Base-by-base conservation (phyloP, 768 basidiomycete genomes). In the Lactarius akahatsu region DNA sequence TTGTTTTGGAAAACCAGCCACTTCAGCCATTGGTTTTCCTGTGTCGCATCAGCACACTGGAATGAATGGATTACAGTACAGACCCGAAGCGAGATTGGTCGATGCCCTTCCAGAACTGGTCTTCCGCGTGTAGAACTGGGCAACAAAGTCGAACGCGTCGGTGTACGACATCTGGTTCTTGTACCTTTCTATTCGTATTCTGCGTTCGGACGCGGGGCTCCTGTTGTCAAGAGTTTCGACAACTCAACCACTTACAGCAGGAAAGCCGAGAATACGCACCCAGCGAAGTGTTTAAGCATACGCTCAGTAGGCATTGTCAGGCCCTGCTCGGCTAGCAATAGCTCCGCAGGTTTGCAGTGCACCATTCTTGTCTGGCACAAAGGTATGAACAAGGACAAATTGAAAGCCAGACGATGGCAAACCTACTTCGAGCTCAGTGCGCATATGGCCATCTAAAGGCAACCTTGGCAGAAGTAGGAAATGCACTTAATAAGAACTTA, bases 341-440 rank as follows among this genome's bases (percentile, higher is more conserved):
- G 76, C 71, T 98, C 96, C 1, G 87, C 81, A 5, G 96, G 96
- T 68, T 85, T 85, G 26, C 87, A 84, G 74, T 99, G 95, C 2
- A 89, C 86, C 68, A 99, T 81, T 54, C 96, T 81, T 0, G 96
- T 98, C 91, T 97, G 71, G 62, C 9, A 62, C 9, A 18, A 41
- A 62, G 10, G 34, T 30, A 54, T 57, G 40, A 59, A 50, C 58
- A 26, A 38, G 8, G 3, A 41, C 58, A 26, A 41, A 15, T 52
- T 26, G 20, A 30, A 32, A 41, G 57, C 18, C 63, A 20, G 16
- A 30, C 52, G 18, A 56, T 2, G 69, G 40, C 1, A 57, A 50
- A 52, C 20, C 8, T 58, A 90, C 93, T 81, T 97, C 95, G 2
- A 97, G 84, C 75, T 98, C 95, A 9, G 88, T 87, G 15, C 96